Conservation (phyloP, 2,329 filamentous ascomycete species). For the Fusarium poae region DNA sequence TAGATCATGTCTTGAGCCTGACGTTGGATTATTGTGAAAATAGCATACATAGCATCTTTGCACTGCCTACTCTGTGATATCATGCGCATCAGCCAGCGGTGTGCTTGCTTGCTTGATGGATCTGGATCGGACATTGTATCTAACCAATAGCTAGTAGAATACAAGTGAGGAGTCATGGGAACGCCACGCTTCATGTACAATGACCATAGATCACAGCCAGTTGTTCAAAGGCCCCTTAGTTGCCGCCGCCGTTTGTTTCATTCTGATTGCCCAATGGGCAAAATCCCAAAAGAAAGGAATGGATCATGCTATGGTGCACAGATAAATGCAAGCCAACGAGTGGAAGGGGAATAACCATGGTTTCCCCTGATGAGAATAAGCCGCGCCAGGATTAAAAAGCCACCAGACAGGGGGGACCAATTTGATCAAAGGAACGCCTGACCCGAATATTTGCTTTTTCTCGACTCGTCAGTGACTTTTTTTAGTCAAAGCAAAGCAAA, state of each 20-base stretch:
- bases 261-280: slow-evolving; percentile 44
- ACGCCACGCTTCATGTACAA: slow-evolving; percentile 40
- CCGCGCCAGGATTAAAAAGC: slow-evolving; percentile 24
- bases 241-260: slow-evolving; percentile 45
- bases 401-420: slow-evolving; percentile 19
- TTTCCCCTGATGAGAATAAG: slow-evolving; percentile 38
- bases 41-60: no score
- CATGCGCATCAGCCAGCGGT: slow-evolving; percentile 4
- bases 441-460: slow-evolving; percentile 32
- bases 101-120: slow-evolving; percentile 4
- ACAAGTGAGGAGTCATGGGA: slow-evolving; percentile 24
- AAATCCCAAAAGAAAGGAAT: slow-evolving; percentile 21
- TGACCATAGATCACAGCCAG: slow-evolving; percentile 12
- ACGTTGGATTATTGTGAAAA: slow-evolving; percentile 9
- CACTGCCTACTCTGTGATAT: no score
- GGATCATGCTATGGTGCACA: slow-evolving; percentile 35
- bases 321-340: slow-evolving; percentile 30
- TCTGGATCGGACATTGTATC: slow-evolving; percentile 5
- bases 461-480: slow-evolving; percentile 7
- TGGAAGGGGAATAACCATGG: slow-evolving; percentile 25
- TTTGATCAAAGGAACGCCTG: slow-evolving; percentile 21
- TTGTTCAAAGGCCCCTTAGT: slow-evolving; percentile 22
- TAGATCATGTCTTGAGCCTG: slow-evolving; percentile 30
- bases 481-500: background rate
- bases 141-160: background rate